phyloP scores from a whole-genome alignment of 257 asterid genomes.

The Solanum gracilifrons region DNA sequence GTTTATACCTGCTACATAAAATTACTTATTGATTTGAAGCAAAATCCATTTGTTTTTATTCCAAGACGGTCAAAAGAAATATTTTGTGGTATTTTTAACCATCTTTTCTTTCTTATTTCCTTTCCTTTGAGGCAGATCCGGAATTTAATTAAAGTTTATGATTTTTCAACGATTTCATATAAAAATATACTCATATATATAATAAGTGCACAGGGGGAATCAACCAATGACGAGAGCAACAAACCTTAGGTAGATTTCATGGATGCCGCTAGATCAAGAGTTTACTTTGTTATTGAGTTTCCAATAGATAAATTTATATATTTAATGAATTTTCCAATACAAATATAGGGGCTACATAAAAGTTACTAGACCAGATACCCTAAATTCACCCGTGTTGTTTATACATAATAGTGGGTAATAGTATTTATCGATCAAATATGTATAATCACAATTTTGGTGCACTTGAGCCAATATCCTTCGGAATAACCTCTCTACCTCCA shows the following conservation, averaged over 20 bases:
- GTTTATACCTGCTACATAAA: background rate
- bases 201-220: too few species aligned
- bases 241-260: too few species aligned
- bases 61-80: background rate
- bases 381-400: background rate
- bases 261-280: background rate
- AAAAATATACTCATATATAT: too few species aligned
- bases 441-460: background rate
- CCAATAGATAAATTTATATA: too few species aligned
- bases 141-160: too few species aligned
- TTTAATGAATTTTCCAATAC: background rate
- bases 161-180: too few species aligned
- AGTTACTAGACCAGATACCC: too few species aligned
- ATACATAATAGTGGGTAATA: background rate
- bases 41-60: too few species aligned
- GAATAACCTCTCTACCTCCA: background rate
- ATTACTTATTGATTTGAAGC: background rate
- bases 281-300: background rate
- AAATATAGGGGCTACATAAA: background rate
- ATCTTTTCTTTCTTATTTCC: too few species aligned
- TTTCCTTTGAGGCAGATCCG: too few species aligned
- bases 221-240: too few species aligned
- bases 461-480: rapidly evolving
- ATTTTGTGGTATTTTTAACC: background rate
- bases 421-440: background rate